Conservation (phyloP, 352 stramenopile genomes). For the Phytophthora melonis region DNA sequence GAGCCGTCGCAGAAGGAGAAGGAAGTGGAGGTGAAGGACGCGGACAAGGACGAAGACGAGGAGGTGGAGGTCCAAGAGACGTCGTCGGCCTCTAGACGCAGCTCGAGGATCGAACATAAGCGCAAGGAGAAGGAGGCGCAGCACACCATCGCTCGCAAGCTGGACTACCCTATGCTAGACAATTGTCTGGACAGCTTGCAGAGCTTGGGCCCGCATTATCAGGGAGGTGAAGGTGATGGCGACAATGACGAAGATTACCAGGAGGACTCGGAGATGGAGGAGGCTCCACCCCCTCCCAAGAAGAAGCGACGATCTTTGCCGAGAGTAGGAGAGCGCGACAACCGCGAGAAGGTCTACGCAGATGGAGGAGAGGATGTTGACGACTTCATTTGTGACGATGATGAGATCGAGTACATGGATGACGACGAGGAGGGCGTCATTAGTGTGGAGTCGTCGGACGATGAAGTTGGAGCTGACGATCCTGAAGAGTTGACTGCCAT, state of each 20-base stretch:
- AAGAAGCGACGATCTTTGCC: conserved; percentile 31
- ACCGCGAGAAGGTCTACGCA: conserved; percentile 50
- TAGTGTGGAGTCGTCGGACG: conserved; percentile 58
- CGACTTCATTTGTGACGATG: conserved; percentile 81
- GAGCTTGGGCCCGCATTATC: conserved; percentile 30
- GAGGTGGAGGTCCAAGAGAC: conserved; percentile 6
- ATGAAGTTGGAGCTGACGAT: conserved; percentile 54
- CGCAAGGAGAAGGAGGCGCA: conserved; percentile 58
- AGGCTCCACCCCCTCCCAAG: conserved; percentile 18
- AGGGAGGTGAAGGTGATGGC: conserved; percentile 14
- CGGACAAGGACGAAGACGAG: conserved; percentile 7
- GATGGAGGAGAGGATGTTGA: conserved; percentile 78
- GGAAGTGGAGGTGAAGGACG: background rate
- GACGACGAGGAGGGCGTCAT: conserved; percentile 83
- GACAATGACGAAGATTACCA: conserved; percentile 41
- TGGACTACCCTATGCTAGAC: conserved; percentile 70
- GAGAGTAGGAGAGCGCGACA: conserved; percentile 31
- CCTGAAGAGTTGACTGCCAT: conserved; percentile 51
- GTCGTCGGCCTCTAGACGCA: conserved; percentile 59
- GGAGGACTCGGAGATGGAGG: conserved; percentile 43
- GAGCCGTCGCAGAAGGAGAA: conserved; percentile 23
- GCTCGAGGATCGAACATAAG: conserved; percentile 69
- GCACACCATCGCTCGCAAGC: conserved; percentile 47
- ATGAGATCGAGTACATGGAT: conserved; percentile 90
- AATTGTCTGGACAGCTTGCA: conserved; percentile 71